Evolutionary conservation across 306 rosid species (phyloP).

Genomic region (Hippophae tibetana): DNA sequence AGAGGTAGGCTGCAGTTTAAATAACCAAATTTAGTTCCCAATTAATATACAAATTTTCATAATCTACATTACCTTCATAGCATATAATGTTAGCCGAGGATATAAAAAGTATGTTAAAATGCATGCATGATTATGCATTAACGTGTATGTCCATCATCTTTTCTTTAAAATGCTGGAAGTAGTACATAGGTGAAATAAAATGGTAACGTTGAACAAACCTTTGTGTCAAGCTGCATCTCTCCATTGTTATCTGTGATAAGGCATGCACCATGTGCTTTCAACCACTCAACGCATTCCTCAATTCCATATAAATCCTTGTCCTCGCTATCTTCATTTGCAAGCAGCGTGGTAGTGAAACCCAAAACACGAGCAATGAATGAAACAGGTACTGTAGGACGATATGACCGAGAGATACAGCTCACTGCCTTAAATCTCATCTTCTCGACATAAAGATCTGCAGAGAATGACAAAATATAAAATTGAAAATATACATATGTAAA

Average conservation of each 20-base stretch:
- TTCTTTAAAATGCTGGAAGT: too few species aligned
- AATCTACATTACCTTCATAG: too few species aligned
- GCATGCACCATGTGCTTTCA: constrained; percentile 84
- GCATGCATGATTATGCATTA: too few species aligned
- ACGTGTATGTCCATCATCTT: too few species aligned
- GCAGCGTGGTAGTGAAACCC: constrained; percentile 42
- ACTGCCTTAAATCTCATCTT: constrained; percentile 91
- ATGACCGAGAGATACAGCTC: constrained; percentile 88
- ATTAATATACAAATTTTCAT: background rate
- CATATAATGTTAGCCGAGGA: too few species aligned
- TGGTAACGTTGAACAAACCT: constrained; percentile 41
- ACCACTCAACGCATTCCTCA: constrained; percentile 90
- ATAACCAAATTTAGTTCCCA: background rate
- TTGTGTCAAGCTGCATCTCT: constrained; percentile 66
- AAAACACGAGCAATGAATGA: constrained; percentile 70
- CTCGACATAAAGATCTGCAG: constrained; percentile 77
- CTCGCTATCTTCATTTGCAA: constrained; percentile 33
- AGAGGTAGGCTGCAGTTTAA: constrained; percentile 57
- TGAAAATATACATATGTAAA: constrained; percentile 1
- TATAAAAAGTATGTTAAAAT: too few species aligned
- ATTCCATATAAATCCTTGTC: constrained; percentile 53
- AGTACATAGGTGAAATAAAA: background rate
- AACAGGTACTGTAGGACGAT: constrained; percentile 84
- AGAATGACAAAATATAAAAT: background rate
- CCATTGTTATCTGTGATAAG: constrained; percentile 49